These are phyloP conservation scores for Batkoa obscura DNA, from an alignment of 371 early-diverging fungal species.

Conservation along the genomic window DNA sequence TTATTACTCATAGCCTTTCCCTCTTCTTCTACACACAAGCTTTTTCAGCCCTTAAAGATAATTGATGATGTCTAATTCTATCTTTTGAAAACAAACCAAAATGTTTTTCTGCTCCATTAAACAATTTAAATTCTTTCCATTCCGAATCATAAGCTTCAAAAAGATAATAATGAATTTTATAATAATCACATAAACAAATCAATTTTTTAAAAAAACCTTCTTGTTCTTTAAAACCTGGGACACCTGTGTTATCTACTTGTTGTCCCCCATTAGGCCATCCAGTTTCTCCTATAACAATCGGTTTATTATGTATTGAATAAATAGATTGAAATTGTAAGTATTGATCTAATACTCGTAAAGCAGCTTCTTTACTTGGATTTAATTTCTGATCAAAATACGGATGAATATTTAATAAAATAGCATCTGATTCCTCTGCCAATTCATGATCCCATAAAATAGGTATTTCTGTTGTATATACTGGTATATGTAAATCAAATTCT, in stretches of 20 bases:
- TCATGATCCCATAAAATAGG: not conserved
- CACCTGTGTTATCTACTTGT: not conserved
- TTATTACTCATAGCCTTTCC: too few species aligned
- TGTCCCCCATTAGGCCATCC: not conserved
- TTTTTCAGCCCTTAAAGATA: too few species aligned
- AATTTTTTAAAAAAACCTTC: not conserved
- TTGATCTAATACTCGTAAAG: too few species aligned
- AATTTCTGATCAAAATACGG: constrained; percentile 1
- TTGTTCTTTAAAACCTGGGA: not conserved
- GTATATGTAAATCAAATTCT: not conserved
- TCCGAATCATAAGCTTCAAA: not conserved
- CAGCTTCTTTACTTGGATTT: not conserved
- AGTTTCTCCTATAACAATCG: not conserved
- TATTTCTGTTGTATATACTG: not conserved
- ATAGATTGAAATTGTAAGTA: too few species aligned
- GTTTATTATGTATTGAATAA: not conserved
- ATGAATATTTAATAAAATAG: not conserved
- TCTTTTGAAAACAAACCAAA: not conserved
- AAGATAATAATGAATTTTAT: not conserved
- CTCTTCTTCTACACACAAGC: too few species aligned
- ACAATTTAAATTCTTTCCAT: not conserved
- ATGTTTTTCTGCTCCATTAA: not conserved
- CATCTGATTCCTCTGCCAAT: not conserved
- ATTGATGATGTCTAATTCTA: too few species aligned
- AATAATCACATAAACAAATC: not conserved